Base-by-base conservation (phyloP, 768 basidiomycete genomes). In the Boletus patriciae region DNA sequence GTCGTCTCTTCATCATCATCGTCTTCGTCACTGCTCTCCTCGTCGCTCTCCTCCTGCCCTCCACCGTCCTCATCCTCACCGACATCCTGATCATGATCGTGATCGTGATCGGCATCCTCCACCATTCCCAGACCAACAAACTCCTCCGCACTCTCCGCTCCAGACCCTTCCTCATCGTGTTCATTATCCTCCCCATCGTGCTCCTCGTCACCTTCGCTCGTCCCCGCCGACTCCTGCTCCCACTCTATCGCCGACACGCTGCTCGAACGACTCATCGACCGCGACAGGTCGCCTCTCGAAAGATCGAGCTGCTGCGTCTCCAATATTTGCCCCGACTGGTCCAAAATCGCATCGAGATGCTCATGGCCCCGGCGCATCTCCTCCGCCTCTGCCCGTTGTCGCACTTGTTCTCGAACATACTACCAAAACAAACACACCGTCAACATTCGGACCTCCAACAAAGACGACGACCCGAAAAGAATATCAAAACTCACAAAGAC, bases 331-430 rank as follows among this genome's bases (percentile, higher is more conserved):
- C 90, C 90, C 36, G 92, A 95, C 65, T 95, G 89, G 71, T 93
- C 84, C 45, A 98, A 77, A 60, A 98, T 92, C 5, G 88, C 91
- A 69, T 95, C 90, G 21, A 98, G 79, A 72, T 97, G 94, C 60
- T 87, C 85, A 58, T 88, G 88, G 0, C 94, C 92, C 6, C 86
- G 78, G 33, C 83, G 80, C 60, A 85, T 79, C 70, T 94, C 90
- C 71, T 97, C 94, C 18, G 79, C 87, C 66, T 90, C 89, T 13
- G 77, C 74, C 50, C 77, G 78, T 41, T 81, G 74, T 36, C 87
- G 77, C 58, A 85, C 80, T 63, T 86, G 81, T 56, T 90, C 86
- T 5, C 89, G 84, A 18, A 94, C 80, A 72, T 91, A 84, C 90
- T 91, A 59, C 18, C 44, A 54, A 54, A 40, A 8, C 6, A n/a